Evolutionary conservation across 78 protist species (phyloP), one percentile per base, ranked within the genome.

Genomic region (Anaeramoeba flamelloides): DNA sequence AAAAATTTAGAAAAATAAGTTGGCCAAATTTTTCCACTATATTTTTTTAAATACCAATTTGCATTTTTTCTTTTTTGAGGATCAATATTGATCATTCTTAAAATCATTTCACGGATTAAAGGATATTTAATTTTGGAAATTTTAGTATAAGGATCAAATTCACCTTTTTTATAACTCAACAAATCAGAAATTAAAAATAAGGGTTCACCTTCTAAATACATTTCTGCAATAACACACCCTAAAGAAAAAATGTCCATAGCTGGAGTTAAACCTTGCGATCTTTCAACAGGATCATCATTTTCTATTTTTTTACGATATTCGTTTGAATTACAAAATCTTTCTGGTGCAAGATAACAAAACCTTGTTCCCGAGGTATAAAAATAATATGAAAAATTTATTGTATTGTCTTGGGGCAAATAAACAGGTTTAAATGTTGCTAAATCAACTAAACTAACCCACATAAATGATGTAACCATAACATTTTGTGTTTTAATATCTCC

Each of bases 261-360:
- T 0, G 77, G 84, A 2, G 79, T 87, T 77, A 75, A 36, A 53
- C 34, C 17, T 53, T 8, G 69, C 17, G 8, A 17, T 53, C 34
- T 26, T 53, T 53, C 17, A 26, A 17, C 17, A 26, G 69, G 69
- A 53, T 53, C 17, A 26, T 53, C 69, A 26, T 53, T 53, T 53
- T 53, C 69, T 53, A 26, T 53, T 17, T 53, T n/a, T 17, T 53
- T 53, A 26, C 17, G 69, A 53, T 53, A 26, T 53, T 53, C 69
- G 69, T 53, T 53, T 53, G 8, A 17, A 53, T 53, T 53, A 53
- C 8, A 53, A 17, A 89, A 88, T 1, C 97, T 83, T 77, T 94
- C 97, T 0, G 95, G 97, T 3, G 97, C 97, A 0, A 92, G 65
- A 74, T 84, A 87, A 84, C 95, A 94, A 0, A 87, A 53, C 74